Base-by-base conservation (phyloP, 31 red algal species). In the Endocladia muricata region DNA sequence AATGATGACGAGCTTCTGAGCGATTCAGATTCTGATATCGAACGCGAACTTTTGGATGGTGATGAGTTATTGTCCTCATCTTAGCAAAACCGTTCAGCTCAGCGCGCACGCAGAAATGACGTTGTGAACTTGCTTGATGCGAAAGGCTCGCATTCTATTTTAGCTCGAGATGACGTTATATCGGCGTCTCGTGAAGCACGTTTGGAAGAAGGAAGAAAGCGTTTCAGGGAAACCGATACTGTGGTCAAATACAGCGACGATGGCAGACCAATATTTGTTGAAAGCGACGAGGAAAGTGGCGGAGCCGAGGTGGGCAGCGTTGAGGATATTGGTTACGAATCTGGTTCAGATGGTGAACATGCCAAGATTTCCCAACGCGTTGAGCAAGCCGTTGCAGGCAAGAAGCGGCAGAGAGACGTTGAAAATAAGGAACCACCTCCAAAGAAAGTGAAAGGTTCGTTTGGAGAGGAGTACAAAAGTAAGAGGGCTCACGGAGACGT, bases 231-330 rank as follows among this genome's bases (percentile, higher is more conserved):
- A 23, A 70, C 28, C 2, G 47, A 79, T 51, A 65, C 77, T 49
- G 74, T 74, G 11, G 67, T 76, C 37, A 81, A 90, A 55, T 81
- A 89, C 47, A 65, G 68, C 3, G 73, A 85, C 31, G 92, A 94
- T 69, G 92, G 92, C 4, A 68, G 79, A 13, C 79, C 85, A 26
- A 94, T 94, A 41, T 78, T 94, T 75, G 67, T 80, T 29, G 92
- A 94, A 55, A 84, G 84, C 44, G 90, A 81, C 47, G 71, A 74
- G 31, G 81, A 80, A 25, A 92, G 89, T 69, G 81, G 76, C 22
- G 74, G 49, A 30, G 89, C 76, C 41, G 74, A 76, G 47, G 56
- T 65, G 60, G 81, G 86, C 48, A 83, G 86, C 41, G 44, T 61
- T 2, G 55, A 34, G 26, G 65, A 55, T 33, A 58, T 42, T 58